Conservation (phyloP, 2,329 filamentous ascomycete species). For the Phaeosphaeria sp. region DNA sequence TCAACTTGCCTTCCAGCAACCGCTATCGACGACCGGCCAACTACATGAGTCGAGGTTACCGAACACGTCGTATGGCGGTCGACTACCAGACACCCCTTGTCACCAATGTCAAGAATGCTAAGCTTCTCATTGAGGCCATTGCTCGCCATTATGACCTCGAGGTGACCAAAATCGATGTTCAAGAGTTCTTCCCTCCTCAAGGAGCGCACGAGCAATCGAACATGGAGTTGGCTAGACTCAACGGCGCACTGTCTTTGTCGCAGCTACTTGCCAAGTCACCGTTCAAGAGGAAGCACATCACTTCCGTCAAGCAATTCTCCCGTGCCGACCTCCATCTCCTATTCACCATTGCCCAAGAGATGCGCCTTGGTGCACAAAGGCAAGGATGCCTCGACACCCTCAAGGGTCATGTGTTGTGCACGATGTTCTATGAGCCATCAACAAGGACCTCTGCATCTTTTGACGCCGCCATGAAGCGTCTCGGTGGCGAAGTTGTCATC, state of each 20-base stretch:
- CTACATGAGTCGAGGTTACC: constrained; percentile 98
- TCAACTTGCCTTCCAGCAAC: constrained; percentile 99
- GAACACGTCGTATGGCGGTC: constrained; percentile 95
- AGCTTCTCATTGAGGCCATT: constrained; percentile 94
- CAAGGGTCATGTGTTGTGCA: constrained; percentile 84
- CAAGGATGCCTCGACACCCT: constrained; percentile 88
- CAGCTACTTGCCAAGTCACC: constrained; percentile 79
- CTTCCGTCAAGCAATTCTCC: constrained; percentile 90
- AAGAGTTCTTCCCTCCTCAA: constrained; percentile 69
- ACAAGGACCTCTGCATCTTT: constrained; percentile 96
- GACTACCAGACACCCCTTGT: constrained; percentile 97
- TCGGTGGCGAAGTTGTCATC: constrained; percentile 84
- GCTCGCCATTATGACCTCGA: constrained; percentile 86
- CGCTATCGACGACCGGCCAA: constrained; percentile 94
- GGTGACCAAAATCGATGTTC: constrained; percentile 84
- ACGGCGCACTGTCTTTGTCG: constrained; percentile 64
- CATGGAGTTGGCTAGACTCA: constrained; percentile 60
- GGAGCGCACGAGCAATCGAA: constrained; percentile 38
- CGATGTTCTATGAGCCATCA: constrained; percentile 97
- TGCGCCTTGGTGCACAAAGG: constrained; percentile 92
- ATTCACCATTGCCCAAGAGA: constrained; percentile 96
- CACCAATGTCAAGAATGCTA: constrained; percentile 99
- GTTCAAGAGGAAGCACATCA: constrained; percentile 88
- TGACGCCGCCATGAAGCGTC: constrained; percentile 96
- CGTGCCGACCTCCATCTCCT: constrained; percentile 88